Percentiles rank a stretch among this genome's conserved stretches.
Evolutionary conservation across 257 asterid species (phyloP).

Genomic region (Petunia secreta): DNA sequence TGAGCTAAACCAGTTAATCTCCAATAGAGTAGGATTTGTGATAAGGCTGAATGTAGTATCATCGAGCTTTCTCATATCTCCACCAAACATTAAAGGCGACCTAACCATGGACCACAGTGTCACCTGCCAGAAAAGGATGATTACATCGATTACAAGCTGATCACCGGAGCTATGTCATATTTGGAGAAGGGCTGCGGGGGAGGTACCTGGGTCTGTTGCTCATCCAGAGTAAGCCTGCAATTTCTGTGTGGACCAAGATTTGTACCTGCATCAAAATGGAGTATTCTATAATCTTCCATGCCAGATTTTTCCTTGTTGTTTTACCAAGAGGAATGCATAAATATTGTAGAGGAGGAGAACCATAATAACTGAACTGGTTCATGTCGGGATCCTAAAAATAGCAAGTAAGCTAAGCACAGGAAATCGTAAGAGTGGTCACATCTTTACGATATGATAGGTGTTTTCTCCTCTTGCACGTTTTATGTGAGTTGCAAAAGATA

Average conservation of each 20-base stretch:
- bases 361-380: background rate
- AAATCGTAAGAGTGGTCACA: background rate
- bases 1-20: conserved; percentile 83
- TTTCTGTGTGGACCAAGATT: conserved; percentile 83
- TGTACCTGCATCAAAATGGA: conserved; percentile 47
- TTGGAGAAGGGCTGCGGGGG: background rate
- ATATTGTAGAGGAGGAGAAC: background rate
- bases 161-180: conserved; percentile 16
- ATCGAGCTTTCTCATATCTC: conserved; percentile 85
- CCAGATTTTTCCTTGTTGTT: conserved; percentile 14
- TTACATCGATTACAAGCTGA: background rate
- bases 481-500: background rate
- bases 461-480: background rate
- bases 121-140: conserved; percentile 51
- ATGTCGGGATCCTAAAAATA: background rate
- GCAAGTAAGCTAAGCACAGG: conserved; percentile 18
- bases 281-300: background rate
- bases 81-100: conserved; percentile 97
- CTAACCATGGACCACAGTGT: conserved; percentile 92
- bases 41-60: conserved; percentile 56
- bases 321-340: conserved; percentile 1
- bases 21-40: conserved; percentile 78
- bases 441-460: background rate
- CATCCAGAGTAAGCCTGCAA: conserved; percentile 60
- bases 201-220: conserved; percentile 82